Evolutionary conservation across 306 rosid genomes (phyloP).

Genomic region (Inga oerstediana): DNA sequence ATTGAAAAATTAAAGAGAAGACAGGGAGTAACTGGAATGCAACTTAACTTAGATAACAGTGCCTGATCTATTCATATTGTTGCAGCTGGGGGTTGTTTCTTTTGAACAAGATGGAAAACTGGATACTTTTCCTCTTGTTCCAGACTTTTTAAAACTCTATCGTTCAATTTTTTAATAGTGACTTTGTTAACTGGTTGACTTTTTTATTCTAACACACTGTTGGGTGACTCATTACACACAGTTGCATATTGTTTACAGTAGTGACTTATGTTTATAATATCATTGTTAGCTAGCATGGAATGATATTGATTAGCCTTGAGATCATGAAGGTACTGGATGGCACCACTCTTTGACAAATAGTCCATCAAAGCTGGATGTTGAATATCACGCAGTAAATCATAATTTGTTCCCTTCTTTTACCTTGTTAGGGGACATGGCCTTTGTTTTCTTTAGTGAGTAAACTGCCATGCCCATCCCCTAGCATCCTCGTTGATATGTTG

Average conservation of each 20-base stretch:
- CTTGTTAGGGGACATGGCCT: constrained; percentile 2
- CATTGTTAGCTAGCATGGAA: not conserved
- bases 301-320: constrained; percentile 22
- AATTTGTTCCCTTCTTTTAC: not conserved
- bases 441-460: not conserved
- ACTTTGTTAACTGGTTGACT: not conserved
- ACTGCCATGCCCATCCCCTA: not conserved
- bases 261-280: not conserved
- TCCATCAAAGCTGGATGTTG: constrained; percentile 5
- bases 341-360: constrained; percentile 19
- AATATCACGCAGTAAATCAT: constrained; percentile 9
- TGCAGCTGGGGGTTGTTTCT: constrained; percentile 18
- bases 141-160: not conserved
- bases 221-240: not conserved
- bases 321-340: constrained; percentile 8
- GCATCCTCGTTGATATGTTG: constrained; percentile 20
- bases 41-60: constrained; percentile 19
- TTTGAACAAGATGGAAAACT: constrained; percentile 13
- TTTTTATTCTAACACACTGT: not conserved
- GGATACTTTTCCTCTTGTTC: constrained; percentile 12
- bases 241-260: not conserved
- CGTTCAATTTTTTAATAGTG: constrained; percentile 1
- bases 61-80: constrained; percentile 1
- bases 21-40: not conserved
- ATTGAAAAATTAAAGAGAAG: constrained; percentile 7